Conservation (phyloP, 192 early-diverging fungal species). For the Ambispora gerdemannii region DNA sequence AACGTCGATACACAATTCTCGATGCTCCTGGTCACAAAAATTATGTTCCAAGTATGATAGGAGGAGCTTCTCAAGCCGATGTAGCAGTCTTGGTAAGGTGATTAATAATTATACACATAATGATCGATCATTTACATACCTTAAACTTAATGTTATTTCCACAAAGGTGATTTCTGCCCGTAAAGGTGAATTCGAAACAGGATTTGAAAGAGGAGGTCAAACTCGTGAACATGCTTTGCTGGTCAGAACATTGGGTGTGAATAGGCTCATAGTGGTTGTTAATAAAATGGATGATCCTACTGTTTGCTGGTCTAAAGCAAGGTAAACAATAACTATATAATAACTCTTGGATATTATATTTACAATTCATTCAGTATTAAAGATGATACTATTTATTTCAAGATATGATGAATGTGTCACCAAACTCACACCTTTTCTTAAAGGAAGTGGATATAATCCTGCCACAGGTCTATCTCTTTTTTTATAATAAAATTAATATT, state of each 20-base stretch:
- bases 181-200: conserved; percentile 99
- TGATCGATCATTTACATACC: too few species aligned
- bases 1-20: conserved; percentile 93
- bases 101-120: neutral
- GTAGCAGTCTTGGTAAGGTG: conserved; percentile 77
- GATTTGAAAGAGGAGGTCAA: conserved; percentile 99
- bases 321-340: conserved; percentile 36
- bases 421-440: conserved; percentile 90
- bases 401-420: conserved; percentile 86
- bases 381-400: conserved; percentile 13
- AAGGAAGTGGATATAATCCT: conserved; percentile 82
- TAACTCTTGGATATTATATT: neutral
- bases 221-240: conserved; percentile 97
- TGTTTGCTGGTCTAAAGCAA: conserved; percentile 86
- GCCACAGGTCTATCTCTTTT: conserved; percentile 69
- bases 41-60: conserved; percentile 97
- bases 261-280: conserved; percentile 87
- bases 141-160: too few species aligned
- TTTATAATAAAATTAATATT: neutral
- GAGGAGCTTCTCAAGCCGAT: conserved; percentile 95
- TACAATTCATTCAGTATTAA: neutral
- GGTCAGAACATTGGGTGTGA: conserved; percentile 96
- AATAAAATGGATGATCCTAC: conserved; percentile 99
- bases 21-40: conserved; percentile 99
- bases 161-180: conserved; percentile 85